A percentile compares a stretch with the other conserved stretches of the same genome.
Evolutionary conservation across 2,329 filamentous ascomycete genomes (phyloP).

Genomic region (Corynespora cassiicola): DNA sequence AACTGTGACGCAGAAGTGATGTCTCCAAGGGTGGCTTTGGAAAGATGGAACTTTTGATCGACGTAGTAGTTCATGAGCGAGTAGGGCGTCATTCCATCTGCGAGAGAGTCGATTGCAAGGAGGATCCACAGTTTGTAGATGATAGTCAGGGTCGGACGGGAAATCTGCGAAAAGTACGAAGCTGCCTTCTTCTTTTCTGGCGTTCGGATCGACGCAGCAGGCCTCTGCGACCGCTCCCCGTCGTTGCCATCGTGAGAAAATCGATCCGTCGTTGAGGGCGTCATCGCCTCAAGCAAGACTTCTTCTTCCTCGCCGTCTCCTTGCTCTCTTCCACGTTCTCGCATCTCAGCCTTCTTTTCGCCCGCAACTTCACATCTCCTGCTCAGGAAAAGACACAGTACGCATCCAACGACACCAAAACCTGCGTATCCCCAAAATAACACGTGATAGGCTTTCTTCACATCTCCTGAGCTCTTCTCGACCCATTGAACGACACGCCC

Average conservation of each 20-base stretch:
- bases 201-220: neutral
- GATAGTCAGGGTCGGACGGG: constrained; percentile 60
- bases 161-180: constrained; percentile 60
- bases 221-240: constrained; percentile 16
- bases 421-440: constrained; percentile 53
- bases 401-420: constrained; percentile 48
- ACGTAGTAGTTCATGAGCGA: constrained; percentile 46
- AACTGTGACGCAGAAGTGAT: constrained; percentile 59
- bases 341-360: constrained; percentile 32
- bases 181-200: constrained; percentile 31
- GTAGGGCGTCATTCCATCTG: constrained; percentile 64
- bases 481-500: constrained; percentile 51
- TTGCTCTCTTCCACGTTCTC: constrained; percentile 20
- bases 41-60: constrained; percentile 41
- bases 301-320: constrained; percentile 38
- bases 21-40: constrained; percentile 64
- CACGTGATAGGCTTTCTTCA: constrained; percentile 46
- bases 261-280: constrained; percentile 36
- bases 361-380: constrained; percentile 48
- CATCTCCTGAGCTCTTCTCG: constrained; percentile 43
- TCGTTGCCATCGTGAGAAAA: constrained; percentile 34
- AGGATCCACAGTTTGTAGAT: constrained; percentile 72
- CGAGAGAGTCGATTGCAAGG: constrained; percentile 68
- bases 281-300: constrained; percentile 39
- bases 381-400: constrained; percentile 48